Percentiles rank a stretch among this genome's conserved stretches.
These are phyloP conservation scores for Vinca minor DNA, from an alignment of 257 asterid genomes.

Conservation along the genomic window DNA sequence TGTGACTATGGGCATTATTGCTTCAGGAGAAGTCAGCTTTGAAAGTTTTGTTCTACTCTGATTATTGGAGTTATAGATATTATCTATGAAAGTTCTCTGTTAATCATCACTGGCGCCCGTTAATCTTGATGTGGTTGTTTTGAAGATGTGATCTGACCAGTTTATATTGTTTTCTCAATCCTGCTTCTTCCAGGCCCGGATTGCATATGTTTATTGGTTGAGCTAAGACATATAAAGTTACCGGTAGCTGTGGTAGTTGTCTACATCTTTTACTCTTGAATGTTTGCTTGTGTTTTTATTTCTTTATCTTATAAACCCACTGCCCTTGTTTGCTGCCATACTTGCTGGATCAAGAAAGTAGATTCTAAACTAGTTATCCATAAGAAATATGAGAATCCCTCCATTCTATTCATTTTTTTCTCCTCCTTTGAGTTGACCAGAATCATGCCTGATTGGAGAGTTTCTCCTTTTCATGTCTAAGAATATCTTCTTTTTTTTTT, in stretches of 20 bases:
- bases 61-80: not conserved
- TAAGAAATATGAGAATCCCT: not conserved
- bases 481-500: not conserved
- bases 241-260: not conserved
- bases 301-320: not conserved
- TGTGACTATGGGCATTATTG: too few relatives aligned
- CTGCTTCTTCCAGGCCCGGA: not conserved
- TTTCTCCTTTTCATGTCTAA: too few relatives aligned
- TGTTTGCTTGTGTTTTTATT: not conserved
- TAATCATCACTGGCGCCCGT: not conserved
- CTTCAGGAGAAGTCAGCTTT: not conserved
- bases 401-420: not conserved
- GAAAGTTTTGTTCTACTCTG: not conserved
- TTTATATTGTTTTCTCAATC: not conserved
- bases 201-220: not conserved
- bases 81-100: not conserved
- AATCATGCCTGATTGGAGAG: not conserved
- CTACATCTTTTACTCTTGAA: not conserved
- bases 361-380: not conserved
- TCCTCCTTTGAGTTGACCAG: not conserved
- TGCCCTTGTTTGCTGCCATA: not conserved
- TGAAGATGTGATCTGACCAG: not conserved
- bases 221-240: not conserved
- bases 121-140: slow-evolving; percentile 6
- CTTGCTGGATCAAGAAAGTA: not conserved